Evolutionary conservation across 345 rosid species (phyloP).

Genomic region (Isatis tinctoria): DNA sequence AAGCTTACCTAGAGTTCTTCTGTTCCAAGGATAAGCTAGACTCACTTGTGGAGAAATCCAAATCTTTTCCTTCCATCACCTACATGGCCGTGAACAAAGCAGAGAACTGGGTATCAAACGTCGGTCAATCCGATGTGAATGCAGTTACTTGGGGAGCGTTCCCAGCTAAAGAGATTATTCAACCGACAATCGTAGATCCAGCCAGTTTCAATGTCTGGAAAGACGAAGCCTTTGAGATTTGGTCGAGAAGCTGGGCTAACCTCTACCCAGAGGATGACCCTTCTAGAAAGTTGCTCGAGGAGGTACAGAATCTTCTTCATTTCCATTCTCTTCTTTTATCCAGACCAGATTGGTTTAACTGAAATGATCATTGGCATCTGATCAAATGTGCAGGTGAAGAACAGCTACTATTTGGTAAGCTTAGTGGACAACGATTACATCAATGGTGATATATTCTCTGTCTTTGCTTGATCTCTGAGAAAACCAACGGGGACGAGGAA

Average conservation of each 20-base stretch:
- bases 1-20: conserved; percentile 94
- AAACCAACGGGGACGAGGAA: neutral
- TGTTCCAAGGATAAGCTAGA: conserved; percentile 71
- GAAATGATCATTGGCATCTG: neutral
- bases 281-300: conserved; percentile 60
- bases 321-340: neutral
- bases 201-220: conserved; percentile 91
- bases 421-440: conserved; percentile 41
- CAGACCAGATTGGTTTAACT: neutral
- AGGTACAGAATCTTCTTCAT: conserved; percentile 40
- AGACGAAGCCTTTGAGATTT: conserved; percentile 96
- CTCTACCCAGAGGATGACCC: conserved; percentile 70
- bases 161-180: conserved; percentile 83
- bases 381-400: conserved; percentile 60
- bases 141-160: conserved; percentile 98
- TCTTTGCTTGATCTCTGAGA: conserved; percentile 27
- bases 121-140: conserved; percentile 50
- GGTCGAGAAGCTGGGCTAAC: conserved; percentile 86
- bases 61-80: conserved; percentile 51
- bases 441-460: conserved; percentile 29
- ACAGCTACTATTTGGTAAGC: conserved; percentile 77
- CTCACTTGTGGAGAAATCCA: conserved; percentile 62
- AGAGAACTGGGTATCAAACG: conserved; percentile 60
- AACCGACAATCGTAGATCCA: conserved; percentile 98
- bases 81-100: conserved; percentile 71